Evolutionary conservation across 257 asterid species (phyloP).

Genomic region (Nicotiana tabacum): DNA sequence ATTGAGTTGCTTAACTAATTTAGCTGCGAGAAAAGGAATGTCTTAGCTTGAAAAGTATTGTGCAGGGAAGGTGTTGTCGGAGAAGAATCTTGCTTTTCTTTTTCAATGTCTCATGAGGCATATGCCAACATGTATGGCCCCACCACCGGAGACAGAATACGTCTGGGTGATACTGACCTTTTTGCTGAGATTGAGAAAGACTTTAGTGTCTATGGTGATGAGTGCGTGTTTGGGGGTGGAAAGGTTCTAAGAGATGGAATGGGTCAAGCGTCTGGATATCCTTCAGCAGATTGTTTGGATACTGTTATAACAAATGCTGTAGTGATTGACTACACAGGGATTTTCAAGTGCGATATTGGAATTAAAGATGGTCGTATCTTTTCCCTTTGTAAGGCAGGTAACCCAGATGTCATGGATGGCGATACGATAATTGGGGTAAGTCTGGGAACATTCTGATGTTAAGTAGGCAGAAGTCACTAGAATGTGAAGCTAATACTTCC

Average conservation of each 20-base stretch:
- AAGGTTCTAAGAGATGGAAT: conserved; percentile 88
- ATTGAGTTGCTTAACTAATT: not conserved
- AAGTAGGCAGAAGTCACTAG: not conserved
- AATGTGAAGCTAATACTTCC: not conserved
- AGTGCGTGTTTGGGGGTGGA: conserved; percentile 97
- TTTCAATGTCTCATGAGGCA: conserved; percentile 58
- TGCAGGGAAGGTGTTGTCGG: conserved; percentile 60
- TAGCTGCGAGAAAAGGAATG: conserved; percentile 9
- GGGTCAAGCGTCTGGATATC: conserved; percentile 88
- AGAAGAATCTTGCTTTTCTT: conserved; percentile 54
- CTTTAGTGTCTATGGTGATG: conserved; percentile 74
- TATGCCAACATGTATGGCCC: conserved; percentile 94
- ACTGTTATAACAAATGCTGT: conserved; percentile 93
- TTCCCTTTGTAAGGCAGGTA: conserved; percentile 83
- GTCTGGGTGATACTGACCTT: conserved; percentile 88
- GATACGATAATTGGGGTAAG: conserved; percentile 79
- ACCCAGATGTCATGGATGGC: conserved; percentile 76
- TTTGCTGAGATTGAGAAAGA: conserved; percentile 85
- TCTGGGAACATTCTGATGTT: conserved; percentile 12
- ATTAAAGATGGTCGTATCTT: conserved; percentile 68
- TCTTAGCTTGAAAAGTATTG: conserved; percentile 20
- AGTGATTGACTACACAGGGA: conserved; percentile 81
- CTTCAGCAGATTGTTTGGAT: conserved; percentile 53
- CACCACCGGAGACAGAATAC: conserved; percentile 77
- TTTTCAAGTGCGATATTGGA: conserved; percentile 90